These are phyloP conservation scores for Epichloe typhina DNA, from an alignment of 2,329 filamentous ascomycete genomes.

Conservation along the genomic window DNA sequence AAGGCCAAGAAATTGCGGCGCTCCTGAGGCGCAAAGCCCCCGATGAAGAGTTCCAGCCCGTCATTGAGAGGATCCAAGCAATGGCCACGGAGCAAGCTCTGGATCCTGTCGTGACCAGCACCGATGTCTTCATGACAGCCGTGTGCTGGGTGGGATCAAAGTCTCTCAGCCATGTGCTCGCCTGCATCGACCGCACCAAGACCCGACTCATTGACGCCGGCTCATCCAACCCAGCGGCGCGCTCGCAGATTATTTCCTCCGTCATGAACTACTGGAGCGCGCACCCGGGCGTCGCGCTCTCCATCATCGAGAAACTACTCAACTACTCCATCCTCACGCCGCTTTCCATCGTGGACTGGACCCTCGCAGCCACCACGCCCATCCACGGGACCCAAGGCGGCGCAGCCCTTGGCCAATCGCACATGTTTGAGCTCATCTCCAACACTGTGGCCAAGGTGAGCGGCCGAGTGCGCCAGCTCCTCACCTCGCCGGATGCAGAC, in stretches of 20 bases:
- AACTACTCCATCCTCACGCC: constrained; percentile 94
- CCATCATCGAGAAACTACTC: constrained; percentile 89
- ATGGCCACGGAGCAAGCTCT: constrained; percentile 57
- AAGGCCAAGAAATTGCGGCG: constrained; percentile 70
- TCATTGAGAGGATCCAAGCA: constrained; percentile 71
- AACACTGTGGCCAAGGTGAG: constrained; percentile 87
- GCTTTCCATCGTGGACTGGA: constrained; percentile 78
- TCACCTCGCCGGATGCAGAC: constrained; percentile 45
- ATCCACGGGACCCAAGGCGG: constrained; percentile 40
- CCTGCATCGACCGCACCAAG: constrained; percentile 90
- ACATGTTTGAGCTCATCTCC: constrained; percentile 81
- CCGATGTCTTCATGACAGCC: constrained; percentile 84
- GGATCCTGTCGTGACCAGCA: constrained; percentile 74
- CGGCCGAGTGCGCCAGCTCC: constrained; percentile 69
- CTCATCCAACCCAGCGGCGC: constrained; percentile 57
- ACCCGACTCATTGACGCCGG: constrained; percentile 73
- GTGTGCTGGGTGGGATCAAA: constrained; percentile 92
- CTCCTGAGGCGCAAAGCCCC: constrained; percentile 74
- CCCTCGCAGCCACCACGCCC: constrained; percentile 47
- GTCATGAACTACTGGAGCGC: constrained; percentile 90
- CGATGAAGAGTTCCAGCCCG: constrained; percentile 72
- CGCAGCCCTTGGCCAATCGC: constrained; percentile 60
- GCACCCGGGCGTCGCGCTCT: constrained; percentile 82
- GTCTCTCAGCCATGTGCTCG: constrained; percentile 88
- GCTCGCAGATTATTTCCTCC: constrained; percentile 77